Conservation (phyloP, 345 rosid species). For the Salix caprea region DNA sequence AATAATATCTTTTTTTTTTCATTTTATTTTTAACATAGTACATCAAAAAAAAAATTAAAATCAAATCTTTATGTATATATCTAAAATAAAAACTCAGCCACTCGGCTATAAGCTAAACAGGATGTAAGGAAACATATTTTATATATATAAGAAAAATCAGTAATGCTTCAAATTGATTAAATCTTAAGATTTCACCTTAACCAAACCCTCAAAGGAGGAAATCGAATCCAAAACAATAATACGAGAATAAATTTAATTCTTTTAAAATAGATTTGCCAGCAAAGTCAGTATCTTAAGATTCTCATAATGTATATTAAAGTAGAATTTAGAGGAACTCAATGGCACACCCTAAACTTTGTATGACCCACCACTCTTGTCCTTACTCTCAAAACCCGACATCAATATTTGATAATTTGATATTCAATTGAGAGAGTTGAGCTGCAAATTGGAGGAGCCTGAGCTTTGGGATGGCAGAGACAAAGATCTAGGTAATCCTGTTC, state of each 20-base stretch:
- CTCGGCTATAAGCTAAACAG: too few species aligned
- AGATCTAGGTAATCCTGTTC: not conserved
- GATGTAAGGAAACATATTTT: too few species aligned
- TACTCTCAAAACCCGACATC: conserved; percentile 2
- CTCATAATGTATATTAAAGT: not conserved
- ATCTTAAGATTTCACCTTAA: too few species aligned
- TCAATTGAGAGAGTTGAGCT: not conserved
- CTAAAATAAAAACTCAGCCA: too few species aligned
- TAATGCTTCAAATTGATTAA: too few species aligned
- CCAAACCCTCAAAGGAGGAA: too few species aligned
- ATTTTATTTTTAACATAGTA: too few species aligned
- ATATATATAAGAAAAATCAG: not conserved
- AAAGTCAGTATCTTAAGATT: conserved; percentile 12
- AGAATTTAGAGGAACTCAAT: not conserved
- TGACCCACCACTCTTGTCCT: conserved; percentile 15
- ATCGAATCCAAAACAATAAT: too few species aligned
- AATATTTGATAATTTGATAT: not conserved
- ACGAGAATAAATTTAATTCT: too few species aligned
- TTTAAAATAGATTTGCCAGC: not conserved
- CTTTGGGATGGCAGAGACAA: conserved; percentile 4
- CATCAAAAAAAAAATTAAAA: too few species aligned
- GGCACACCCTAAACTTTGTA: not conserved
- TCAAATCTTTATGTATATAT: too few species aligned
- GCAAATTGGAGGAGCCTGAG: not conserved
- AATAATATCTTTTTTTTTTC: too few species aligned